Evolutionary conservation across 2,329 filamentous ascomycete genomes (phyloP).

Genomic region (Venturia aucupariae): DNA sequence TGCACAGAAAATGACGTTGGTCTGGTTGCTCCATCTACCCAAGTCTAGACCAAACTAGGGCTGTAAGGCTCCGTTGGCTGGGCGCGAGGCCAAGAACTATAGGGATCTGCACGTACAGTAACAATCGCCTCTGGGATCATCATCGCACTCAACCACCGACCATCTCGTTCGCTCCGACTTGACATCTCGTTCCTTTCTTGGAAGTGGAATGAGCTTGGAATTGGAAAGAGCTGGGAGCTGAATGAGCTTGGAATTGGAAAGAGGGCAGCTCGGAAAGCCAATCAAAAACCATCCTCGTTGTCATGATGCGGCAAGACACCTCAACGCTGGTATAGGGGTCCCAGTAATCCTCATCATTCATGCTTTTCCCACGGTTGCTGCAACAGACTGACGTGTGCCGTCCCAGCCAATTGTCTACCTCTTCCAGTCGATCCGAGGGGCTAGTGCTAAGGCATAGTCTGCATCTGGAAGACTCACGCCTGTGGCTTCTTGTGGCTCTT

Average conservation of each 20-base stretch:
- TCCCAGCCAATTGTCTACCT: not conserved
- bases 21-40: too few species aligned
- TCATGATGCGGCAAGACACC: conserved; percentile 3
- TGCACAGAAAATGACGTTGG: too few species aligned
- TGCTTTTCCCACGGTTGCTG: not conserved
- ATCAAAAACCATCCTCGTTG: not conserved
- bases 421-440: not conserved
- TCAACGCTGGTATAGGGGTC: not conserved
- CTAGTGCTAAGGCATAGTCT: not conserved
- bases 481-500: not conserved
- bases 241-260: not conserved
- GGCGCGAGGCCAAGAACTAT: too few species aligned
- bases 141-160: not conserved
- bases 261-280: not conserved
- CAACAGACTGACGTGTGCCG: not conserved
- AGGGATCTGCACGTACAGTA: not conserved
- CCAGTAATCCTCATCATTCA: not conserved
- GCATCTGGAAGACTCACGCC: not conserved
- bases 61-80: too few species aligned
- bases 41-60: too few species aligned
- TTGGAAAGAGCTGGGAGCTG: not conserved
- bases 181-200: too few species aligned
- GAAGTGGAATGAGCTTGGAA: too few species aligned
- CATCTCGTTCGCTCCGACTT: too few species aligned
- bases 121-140: not conserved